Conservation (phyloP, 2,329 filamentous ascomycete species). For the Ambrosiella beaveri region DNA sequence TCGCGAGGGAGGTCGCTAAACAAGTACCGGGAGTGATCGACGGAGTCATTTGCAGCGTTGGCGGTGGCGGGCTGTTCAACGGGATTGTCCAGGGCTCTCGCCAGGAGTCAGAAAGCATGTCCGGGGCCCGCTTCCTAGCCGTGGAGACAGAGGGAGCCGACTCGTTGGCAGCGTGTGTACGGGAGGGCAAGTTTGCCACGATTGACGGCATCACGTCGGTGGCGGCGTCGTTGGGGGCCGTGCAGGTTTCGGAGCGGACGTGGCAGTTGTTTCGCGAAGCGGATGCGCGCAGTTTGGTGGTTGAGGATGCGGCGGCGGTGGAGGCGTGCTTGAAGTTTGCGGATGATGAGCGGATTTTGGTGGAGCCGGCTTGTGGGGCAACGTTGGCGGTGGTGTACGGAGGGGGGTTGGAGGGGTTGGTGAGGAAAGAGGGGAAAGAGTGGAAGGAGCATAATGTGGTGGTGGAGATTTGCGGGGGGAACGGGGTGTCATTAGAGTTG, state of each 20-base stretch:
- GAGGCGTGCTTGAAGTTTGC: conserved; percentile 59
- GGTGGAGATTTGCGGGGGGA: conserved; percentile 69
- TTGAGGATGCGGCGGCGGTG: conserved; percentile 50
- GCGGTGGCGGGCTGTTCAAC: conserved; percentile 64
- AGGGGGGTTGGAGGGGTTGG: conserved; percentile 36
- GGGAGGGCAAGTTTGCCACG: conserved; percentile 38
- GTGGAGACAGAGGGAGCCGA: conserved; percentile 63
- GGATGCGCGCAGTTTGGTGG: conserved; percentile 23
- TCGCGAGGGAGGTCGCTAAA: conserved; percentile 34
- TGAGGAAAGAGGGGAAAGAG: conserved; percentile 38
- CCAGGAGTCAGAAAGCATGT: conserved; percentile 6
- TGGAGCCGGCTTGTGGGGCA: conserved; percentile 75
- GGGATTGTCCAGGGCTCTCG: conserved; percentile 42
- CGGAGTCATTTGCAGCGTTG: conserved; percentile 59
- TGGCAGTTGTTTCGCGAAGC: conserved; percentile 41
- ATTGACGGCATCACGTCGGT: conserved; percentile 57
- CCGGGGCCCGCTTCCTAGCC: conserved; percentile 40
- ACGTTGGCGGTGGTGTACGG: conserved; percentile 51
- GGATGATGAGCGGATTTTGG: conserved; percentile 64
- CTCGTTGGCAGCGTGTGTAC: conserved; percentile 45
- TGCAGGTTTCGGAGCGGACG: conserved; percentile 48
- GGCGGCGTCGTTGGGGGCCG: conserved; percentile 58
- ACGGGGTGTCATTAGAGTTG: conserved; percentile 44
- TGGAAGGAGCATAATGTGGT: conserved; percentile 57
- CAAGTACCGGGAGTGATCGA: conserved; percentile 35